Percentiles rank a stretch among this genome's conserved stretches.
Evolutionary conservation across 306 rosid genomes (phyloP).

Genomic region (Lagenaria siceraria): DNA sequence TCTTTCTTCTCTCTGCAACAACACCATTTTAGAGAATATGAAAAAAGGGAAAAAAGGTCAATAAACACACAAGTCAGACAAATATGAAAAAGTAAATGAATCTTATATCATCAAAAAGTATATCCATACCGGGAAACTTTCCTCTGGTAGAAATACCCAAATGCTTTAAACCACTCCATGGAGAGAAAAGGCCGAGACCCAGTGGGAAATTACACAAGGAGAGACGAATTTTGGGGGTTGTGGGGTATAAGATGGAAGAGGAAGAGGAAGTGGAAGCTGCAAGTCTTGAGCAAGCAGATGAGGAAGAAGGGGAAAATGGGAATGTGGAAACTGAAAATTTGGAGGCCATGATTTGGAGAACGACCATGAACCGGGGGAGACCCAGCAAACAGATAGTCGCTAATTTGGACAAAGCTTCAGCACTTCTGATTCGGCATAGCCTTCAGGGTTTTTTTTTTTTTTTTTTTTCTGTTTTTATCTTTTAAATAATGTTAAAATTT

Average conservation of each 20-base stretch:
- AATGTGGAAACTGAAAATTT: conserved; percentile 27
- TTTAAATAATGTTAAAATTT: too few species aligned
- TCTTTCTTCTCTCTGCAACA: conserved; percentile 45
- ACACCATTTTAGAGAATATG: not conserved
- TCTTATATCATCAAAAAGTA: not conserved
- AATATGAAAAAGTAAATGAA: not conserved
- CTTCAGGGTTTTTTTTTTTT: not conserved
- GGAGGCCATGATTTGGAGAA: conserved; percentile 69
- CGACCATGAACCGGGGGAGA: not conserved
- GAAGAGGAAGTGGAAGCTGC: conserved; percentile 19
- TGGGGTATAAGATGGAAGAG: conserved; percentile 13
- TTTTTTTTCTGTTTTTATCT: too few species aligned
- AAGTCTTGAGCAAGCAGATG: conserved; percentile 16
- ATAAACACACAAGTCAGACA: not conserved
- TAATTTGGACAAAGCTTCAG: not conserved
- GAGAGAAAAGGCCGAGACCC: conserved; percentile 42
- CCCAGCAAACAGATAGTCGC: not conserved
- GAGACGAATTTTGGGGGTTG: conserved; percentile 23
- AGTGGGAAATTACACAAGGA: conserved; percentile 28
- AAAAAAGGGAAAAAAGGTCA: not conserved
- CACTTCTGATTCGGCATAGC: not conserved
- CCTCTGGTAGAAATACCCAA: conserved; percentile 42
- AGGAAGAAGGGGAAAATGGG: conserved; percentile 22
- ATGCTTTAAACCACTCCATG: conserved; percentile 83
- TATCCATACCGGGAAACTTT: conserved; percentile 22